Conservation (phyloP, 2,329 filamentous ascomycete species). For the Ophiostoma montium region DNA sequence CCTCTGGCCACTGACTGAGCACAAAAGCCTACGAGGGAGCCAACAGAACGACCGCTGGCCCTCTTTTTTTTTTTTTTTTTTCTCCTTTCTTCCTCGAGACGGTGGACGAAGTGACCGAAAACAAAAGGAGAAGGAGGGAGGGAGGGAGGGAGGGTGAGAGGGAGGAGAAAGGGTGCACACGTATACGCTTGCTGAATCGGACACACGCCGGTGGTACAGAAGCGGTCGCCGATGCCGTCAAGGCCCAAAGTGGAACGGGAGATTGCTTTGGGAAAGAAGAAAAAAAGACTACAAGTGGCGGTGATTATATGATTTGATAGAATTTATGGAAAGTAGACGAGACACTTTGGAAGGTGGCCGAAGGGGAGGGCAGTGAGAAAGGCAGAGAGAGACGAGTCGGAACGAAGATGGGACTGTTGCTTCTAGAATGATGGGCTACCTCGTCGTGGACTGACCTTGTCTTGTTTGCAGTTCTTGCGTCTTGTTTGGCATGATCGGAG, state of each 20-base stretch:
- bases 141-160: not conserved
- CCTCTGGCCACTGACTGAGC: not conserved
- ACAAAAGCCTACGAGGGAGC: not conserved
- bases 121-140: not conserved
- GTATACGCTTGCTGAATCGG: constrained; percentile 7
- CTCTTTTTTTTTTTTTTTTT: not conserved
- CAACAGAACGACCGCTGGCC: not conserved
- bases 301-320: not conserved
- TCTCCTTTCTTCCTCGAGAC: not conserved
- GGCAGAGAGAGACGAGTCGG: too few relatives aligned
- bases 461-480: too few relatives aligned
- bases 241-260: not conserved
- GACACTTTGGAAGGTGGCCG: constrained; percentile 2
- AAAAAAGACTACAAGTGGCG: not conserved
- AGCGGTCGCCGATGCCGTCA: constrained; percentile 8
- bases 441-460: too few relatives aligned
- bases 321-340: too few relatives aligned
- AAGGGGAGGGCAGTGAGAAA: too few relatives aligned
- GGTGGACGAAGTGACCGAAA: not conserved
- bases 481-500: too few relatives aligned
- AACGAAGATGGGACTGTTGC: too few relatives aligned
- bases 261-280: not conserved
- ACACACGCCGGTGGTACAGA: constrained; percentile 8
- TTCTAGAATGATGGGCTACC: too few relatives aligned
- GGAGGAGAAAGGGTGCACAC: not conserved